Evolutionary conservation across 1,139 yeast genomes (phyloP), one percentile per base, ranked within the genome.

Genomic region (Meyerozyma guilliermondii): DNA sequence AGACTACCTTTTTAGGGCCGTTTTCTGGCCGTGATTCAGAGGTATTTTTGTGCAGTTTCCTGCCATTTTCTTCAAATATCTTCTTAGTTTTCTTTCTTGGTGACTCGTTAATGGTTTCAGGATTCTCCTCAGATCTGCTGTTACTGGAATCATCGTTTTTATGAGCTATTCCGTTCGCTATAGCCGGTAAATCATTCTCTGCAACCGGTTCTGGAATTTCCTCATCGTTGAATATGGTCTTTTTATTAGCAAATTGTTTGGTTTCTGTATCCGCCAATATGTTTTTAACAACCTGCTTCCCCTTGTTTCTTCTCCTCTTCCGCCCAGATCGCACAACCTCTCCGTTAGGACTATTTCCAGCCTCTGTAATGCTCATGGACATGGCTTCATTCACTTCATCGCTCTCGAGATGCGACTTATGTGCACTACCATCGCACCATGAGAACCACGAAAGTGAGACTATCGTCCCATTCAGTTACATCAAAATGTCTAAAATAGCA

Each of bases 241-340:
- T 30, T 18, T 26, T 29, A 23, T 30, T 24, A 35, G 30, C 33
- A 20, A 11, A 14, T 23, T 16, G 17, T 8, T 17, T 16, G 23
- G 22, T 22, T 38, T 30, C 34, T 29, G 23, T 18, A 2, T 18
- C 37, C 29, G 42, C 35, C 28, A 14, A n/a, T 13, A 29, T 26
- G 24, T 33, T 13, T 23, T 16, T 18, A 3, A 13, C 7, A 6
- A 14, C 9, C 11, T 27, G 16, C 23, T 10, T 18, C 7, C 16
- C 14, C n/a, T 38, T 16, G 40, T 35, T n/a, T 31, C 47, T 20
- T 35, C 44, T 5, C 41, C 47, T 29, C 14, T 29, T 29, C 33
- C 33, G n/a, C 10, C 33, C 33, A 3, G 33, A 29, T 11, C 33
- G 14, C 10, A 4, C 33, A 10, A 11, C 28, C 13, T 10, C 13